A percentile compares a stretch with the other conserved stretches of the same genome.
Conservation (phyloP, 2,329 filamentous ascomycete species). For the Blumeriella jaapii region DNA sequence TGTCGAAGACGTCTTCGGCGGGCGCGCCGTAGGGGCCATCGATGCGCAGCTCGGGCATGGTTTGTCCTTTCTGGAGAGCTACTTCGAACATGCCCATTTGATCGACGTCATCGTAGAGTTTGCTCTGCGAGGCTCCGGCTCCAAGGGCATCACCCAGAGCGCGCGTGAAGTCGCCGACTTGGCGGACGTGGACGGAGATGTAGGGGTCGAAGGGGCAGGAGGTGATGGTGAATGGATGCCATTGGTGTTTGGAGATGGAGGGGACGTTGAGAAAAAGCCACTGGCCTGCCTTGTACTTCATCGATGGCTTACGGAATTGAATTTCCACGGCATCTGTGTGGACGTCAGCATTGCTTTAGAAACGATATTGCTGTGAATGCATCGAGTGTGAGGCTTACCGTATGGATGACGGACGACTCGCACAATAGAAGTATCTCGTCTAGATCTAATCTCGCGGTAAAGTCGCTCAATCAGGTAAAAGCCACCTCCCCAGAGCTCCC, state of each 20-base stretch:
- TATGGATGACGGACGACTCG: slow-evolving; percentile 94
- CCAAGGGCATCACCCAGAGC: slow-evolving; percentile 94
- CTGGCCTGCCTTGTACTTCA: slow-evolving; percentile 97
- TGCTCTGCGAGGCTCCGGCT: slow-evolving; percentile 74
- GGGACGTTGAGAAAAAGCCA: slow-evolving; percentile 96
- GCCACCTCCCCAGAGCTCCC: slow-evolving; percentile 79
- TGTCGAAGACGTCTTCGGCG: slow-evolving; percentile 93
- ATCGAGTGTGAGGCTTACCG: slow-evolving; percentile 50
- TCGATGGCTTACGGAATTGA: slow-evolving; percentile 90
- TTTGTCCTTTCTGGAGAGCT: slow-evolving; percentile 81
- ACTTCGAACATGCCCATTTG: slow-evolving; percentile 97
- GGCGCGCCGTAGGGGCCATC: slow-evolving; percentile 95
- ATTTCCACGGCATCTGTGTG: slow-evolving; percentile 79
- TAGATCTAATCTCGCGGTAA: slow-evolving; percentile 79
- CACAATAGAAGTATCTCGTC: slow-evolving; percentile 77
- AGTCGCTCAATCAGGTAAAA: slow-evolving; percentile 81
- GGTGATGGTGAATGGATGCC: slow-evolving; percentile 98
- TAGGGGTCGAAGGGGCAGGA: slow-evolving; percentile 95
- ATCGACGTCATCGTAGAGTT: slow-evolving; percentile 83
- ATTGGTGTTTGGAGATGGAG: slow-evolving; percentile 77
- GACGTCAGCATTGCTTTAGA: slow-evolving; percentile 22
- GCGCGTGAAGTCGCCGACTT: slow-evolving; percentile 92
- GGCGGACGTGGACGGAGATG: slow-evolving; percentile 85
- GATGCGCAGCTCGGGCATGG: slow-evolving; percentile 81
- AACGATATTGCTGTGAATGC: too few relatives aligned